Evolutionary conservation across 1,284 basidiomycete genomes (phyloP), one percentile per base, ranked within the genome.

Genomic region (Clitocybe nebularis): DNA sequence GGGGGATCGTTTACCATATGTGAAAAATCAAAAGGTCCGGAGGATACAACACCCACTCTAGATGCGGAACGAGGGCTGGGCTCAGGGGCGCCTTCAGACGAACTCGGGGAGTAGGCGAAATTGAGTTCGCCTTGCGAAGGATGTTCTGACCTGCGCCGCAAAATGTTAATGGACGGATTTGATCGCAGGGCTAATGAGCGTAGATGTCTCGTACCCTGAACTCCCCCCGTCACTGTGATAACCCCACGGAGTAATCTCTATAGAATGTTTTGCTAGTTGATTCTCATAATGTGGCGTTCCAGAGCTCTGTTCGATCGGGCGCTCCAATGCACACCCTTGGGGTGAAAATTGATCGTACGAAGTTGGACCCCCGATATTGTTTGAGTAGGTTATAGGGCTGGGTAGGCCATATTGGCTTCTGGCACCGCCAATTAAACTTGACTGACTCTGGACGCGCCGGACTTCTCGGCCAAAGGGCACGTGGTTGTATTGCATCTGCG

Each of bases 141-240:
- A n/a, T n/a, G n/a, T n/a, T n/a, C n/a, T n/a, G n/a, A n/a, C n/a
- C n/a, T n/a, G n/a, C n/a, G n/a, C n/a, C n/a, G n/a, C n/a, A n/a
- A n/a, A n/a, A n/a, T n/a, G n/a, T n/a, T n/a, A n/a, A n/a, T n/a
- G n/a, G n/a, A n/a, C n/a, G n/a, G n/a, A n/a, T n/a, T n/a, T n/a
- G n/a, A n/a, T n/a, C n/a, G n/a, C n/a, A n/a, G n/a, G n/a, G n/a
- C n/a, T n/a, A n/a, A n/a, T n/a, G n/a, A n/a, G n/a, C n/a, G n/a
- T n/a, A n/a, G n/a, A n/a, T n/a, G n/a, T 26, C 21, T 4, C 49
- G 38, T 43, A 55, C 51, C 51, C 46, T 17, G 51, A 48, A 30
- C 51, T 53, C 32, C 39, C 41, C 26, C 47, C 46, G 21, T 55
- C 51, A n/a, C 51, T 51, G 7, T 53, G 46, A 43, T 53, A 53